Evolutionary conservation across 495 filamentous ascomycete species (phyloP), one percentile per base, ranked within the genome.

Genomic region (Aspergillus homomorphus): DNA sequence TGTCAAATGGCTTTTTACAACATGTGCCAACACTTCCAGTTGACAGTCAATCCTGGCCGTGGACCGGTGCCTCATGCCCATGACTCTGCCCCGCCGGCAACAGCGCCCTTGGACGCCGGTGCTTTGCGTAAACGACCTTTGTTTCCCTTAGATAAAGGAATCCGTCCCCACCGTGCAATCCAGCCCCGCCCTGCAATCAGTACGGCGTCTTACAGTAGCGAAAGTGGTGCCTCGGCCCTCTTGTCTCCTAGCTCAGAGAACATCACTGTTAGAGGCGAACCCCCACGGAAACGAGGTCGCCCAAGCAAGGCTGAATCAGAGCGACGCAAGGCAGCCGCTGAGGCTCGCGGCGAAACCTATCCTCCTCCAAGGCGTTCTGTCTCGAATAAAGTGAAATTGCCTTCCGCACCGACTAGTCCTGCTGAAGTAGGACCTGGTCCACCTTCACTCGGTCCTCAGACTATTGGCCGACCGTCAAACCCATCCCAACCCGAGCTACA

Each of bases 281-380:
- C 72, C 15, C 77, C 77, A 38, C 79, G 80, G 54, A 87, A 87
- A 75, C 77, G 86, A 45, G 83, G 83, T 16, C 77, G 83, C 14
- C 83, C 83, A 51, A 82, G 76, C 60, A 85, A 85, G 66, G 78
- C 76, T 51, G 83, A 84, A 54, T 68, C 74, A 4, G 80, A 84
- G 58, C 72, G 76, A 20, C 73, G 78, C 53, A 79, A 78, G 59
- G 72, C 71, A 42, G 80, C 76, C 48, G 79, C 81, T 45, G 78
- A 82, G 64, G 72, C 73, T 19, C 77, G 79, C 15, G 79, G 79
- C n/a, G 77, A 80, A 61, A 64, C 68, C 3, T 82, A 81, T 56
- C 80, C 77, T 41, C 72, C 77, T 14, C 71, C 74, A 2, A 63
- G 75, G 30, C 62, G 72, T 33, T 58, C 63, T 19, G 55, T 60